Base-by-base conservation (phyloP, 441 rosid species). In the Macaranga tanarius region DNA sequence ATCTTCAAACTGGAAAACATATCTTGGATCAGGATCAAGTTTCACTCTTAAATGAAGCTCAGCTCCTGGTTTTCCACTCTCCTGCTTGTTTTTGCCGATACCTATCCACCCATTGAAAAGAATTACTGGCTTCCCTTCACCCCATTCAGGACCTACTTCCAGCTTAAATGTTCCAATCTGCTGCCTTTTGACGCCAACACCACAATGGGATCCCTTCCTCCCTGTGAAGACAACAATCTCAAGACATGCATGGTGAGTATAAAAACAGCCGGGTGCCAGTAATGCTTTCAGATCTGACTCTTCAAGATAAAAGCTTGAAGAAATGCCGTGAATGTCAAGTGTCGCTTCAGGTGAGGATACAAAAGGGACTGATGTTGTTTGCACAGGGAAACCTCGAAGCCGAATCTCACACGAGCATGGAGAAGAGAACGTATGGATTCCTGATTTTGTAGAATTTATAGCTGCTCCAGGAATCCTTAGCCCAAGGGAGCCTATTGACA, bases 1-100 rank as follows among this genome's bases (percentile, higher is more conserved):
- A 75, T 94, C 98, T 78, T 92, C 98, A 57, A 94, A 92, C 86
- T 94, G 96, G 81, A 94, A 94, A 42, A 94, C 90, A 65, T 89
- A 94, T 76, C 98, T 82, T 40, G 97, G 98, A 81, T 94, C 97
- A 69, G 98, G 98, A 84, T 92, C 98, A 2, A 92, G 85, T 76
- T 90, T 89, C 74, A 94, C 91, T 72, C 83, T 89, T 86, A 94
- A 79, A 79, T 90, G 97, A 80, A 93, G 98, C 79, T 92, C 95
- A 25, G 86, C 90, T 25, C 79, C 93, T 28, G 87, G 89, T 77
- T 81, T 86, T 65, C 86, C 75, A 15, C 75, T 83, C 63, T 86
- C 96, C 28, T 81, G 85, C 79, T 90, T 93, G 84, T 78, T 88
- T 80, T 92, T 92, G 54, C 97, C 93, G 12, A 92, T 90, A 63